Evolutionary conservation across 345 rosid species (phyloP).

Genomic region (Reutealis trisperma): DNA sequence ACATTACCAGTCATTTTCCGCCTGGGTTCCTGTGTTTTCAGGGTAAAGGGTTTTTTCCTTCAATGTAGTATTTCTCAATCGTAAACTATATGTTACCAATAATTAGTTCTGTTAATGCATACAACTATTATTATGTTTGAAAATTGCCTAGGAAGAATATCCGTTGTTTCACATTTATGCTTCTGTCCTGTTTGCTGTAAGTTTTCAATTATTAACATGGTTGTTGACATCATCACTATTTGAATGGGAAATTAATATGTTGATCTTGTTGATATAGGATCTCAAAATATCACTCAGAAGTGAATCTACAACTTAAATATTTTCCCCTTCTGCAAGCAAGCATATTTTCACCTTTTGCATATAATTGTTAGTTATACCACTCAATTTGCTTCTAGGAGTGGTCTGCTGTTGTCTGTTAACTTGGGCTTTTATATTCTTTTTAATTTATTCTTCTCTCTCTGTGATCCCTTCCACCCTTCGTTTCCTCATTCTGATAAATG

Average conservation of each 20-base stretch:
- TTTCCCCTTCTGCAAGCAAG: not conserved
- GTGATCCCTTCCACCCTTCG: no score
- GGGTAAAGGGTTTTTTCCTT: conserved; percentile 33
- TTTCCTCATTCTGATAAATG: no score
- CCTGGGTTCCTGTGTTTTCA: conserved; percentile 72
- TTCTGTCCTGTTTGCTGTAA: not conserved
- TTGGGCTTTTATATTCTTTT: not conserved
- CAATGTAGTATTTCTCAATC: not conserved
- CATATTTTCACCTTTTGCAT: not conserved
- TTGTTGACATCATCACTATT: not conserved
- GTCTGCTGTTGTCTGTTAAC: not conserved
- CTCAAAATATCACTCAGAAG: not conserved
- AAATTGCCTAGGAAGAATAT: not conserved
- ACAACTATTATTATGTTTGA: not conserved
- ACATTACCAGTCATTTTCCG: conserved; percentile 63
- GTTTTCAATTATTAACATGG: not conserved
- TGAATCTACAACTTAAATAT: not conserved
- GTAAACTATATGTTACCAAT: not conserved
- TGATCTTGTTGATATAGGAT: not conserved
- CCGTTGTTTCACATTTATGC: not conserved
- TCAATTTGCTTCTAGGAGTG: not conserved
- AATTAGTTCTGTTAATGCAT: not conserved
- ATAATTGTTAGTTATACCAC: not conserved
- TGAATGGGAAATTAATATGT: not conserved
- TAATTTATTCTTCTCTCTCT: not conserved